Evolutionary conservation across 129 eudicot genomes (phyloP).

Genomic region (Scalesia atractyloides): DNA sequence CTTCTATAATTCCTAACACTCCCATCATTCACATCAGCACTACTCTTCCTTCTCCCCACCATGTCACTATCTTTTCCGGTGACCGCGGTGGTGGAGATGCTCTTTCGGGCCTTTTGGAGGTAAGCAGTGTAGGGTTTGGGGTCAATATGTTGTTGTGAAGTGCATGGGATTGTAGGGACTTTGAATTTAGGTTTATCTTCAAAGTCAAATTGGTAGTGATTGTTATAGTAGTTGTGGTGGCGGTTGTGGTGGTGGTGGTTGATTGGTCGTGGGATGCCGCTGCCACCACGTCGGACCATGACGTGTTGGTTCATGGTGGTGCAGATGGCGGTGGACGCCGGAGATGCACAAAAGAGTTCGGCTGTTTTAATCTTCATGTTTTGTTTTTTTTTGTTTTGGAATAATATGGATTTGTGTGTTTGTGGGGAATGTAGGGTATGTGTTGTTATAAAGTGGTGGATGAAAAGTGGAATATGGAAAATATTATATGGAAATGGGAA

Average conservation of each 20-base stretch:
- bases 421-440: slow-evolving; percentile 23
- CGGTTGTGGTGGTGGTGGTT: slow-evolving; percentile 23
- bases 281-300: slow-evolving; percentile 33
- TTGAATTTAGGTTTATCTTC: slow-evolving; percentile 40
- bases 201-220: slow-evolving; percentile 42
- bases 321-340: slow-evolving; percentile 56
- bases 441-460: slow-evolving; percentile 9
- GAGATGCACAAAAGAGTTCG: slow-evolving; percentile 50
- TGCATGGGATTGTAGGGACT: slow-evolving; percentile 40
- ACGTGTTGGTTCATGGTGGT: slow-evolving; percentile 45
- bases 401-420: background rate
- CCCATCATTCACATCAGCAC: slow-evolving; percentile 23
- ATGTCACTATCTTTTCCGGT: background rate
- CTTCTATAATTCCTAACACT: slow-evolving; percentile 1
- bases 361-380: slow-evolving; percentile 45
- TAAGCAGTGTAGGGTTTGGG: slow-evolving; percentile 34
- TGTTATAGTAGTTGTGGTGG: slow-evolving; percentile 21
- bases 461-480: background rate
- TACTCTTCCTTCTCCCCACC: slow-evolving; percentile 29
- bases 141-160: slow-evolving; percentile 39
- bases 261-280: slow-evolving; percentile 26
- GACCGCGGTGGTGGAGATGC: slow-evolving; percentile 26
- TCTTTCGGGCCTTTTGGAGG: slow-evolving; percentile 31
- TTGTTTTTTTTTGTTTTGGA: too few species aligned
- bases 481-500: background rate